Base-by-base conservation (phyloP, 768 basidiomycete species). In the Crepidotus variabilis region DNA sequence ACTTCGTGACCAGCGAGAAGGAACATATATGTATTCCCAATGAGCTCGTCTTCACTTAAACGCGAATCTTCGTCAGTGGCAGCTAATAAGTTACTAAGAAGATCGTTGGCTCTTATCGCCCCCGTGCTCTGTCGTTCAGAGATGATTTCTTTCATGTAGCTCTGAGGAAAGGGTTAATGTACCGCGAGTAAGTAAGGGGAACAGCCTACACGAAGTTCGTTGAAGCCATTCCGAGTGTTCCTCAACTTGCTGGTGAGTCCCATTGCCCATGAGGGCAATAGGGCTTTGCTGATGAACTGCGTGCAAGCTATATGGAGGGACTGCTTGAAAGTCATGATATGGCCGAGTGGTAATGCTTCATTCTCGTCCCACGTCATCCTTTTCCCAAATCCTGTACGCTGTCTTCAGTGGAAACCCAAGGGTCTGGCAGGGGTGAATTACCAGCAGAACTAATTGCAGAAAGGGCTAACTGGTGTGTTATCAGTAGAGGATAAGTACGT, bases 1-100 rank as follows among this genome's bases (percentile, higher is more conserved):
- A 81, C 81, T 71, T 84, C 84, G 56, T 85, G 82, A 8, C 85
- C 84, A 21, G 85, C 86, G 20, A 87, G 64, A n/a, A 86, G 61
- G 57, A 78, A 80, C 18, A 78, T 74, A 52, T 75, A 80, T n/a
- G 78, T 72, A 62, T 80, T 80, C 20, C 74, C 77, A 73, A 47
- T 48, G n/a, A 13, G 46, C 32, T 10, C 23, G 35, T 39, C 45
- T 21, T 54, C 11, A 33, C 22, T 57, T 10, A 52, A 14, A 39
- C 43, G 36, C 33, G 9, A 33, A n/a, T 33, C 7, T 22, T 13
- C 6, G 9, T 6, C 43, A 22, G 1, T 16, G 28, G 35, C n/a
- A 9, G 20, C 13, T 28, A 47, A 47, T 18, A 55, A 49, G 45
- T 60, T 34, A 28, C 43, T 23, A 7, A 28, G 6, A 73, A 74